A percentile compares a stretch with the other conserved stretches of the same genome.
These are phyloP conservation scores for Volvariella volvacea DNA, from an alignment of 1,284 basidiomycete species.

Conservation along the genomic window DNA sequence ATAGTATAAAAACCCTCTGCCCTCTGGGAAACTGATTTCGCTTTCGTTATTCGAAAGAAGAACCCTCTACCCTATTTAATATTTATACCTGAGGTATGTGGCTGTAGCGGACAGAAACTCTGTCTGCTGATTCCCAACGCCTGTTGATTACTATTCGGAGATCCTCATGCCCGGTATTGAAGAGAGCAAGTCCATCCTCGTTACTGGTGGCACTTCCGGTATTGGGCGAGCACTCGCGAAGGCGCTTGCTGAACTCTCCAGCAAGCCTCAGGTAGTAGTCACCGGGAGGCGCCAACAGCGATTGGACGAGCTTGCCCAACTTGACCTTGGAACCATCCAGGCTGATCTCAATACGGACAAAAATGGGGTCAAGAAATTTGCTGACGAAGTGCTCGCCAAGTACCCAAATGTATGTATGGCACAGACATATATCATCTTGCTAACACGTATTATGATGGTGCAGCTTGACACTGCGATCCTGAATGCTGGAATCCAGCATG, in stretches of 20 bases:
- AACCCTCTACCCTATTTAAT: too few relatives aligned
- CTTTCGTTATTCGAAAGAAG: too few relatives aligned
- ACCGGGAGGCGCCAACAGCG: slow-evolving; percentile 47
- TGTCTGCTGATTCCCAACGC: too few relatives aligned
- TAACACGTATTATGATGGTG: background rate
- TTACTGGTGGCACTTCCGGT: slow-evolving; percentile 60
- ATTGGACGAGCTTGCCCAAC: slow-evolving; percentile 36
- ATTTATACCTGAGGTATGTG: too few relatives aligned
- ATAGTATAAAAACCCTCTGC: too few relatives aligned
- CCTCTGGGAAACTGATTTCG: too few relatives aligned
- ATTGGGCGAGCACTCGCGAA: slow-evolving; percentile 59
- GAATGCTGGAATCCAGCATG: slow-evolving; percentile 48
- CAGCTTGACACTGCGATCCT: slow-evolving; percentile 45
- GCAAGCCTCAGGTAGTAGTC: slow-evolving; percentile 47
- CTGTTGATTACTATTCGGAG: too few relatives aligned
- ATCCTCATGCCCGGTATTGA: slow-evolving; percentile 34
- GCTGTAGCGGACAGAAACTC: too few relatives aligned
- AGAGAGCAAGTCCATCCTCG: slow-evolving; percentile 48
- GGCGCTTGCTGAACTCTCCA: slow-evolving; percentile 41
- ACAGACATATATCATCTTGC: slow-evolving; percentile 4
- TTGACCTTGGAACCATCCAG: slow-evolving; percentile 30
- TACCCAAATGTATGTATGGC: slow-evolving; percentile 36
- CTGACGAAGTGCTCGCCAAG: slow-evolving; percentile 29
- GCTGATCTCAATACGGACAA: slow-evolving; percentile 36
- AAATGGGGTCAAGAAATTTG: slow-evolving; percentile 31